Evolutionary conservation across 306 rosid species (phyloP).

Genomic region (Pterocarpus santalinus): DNA sequence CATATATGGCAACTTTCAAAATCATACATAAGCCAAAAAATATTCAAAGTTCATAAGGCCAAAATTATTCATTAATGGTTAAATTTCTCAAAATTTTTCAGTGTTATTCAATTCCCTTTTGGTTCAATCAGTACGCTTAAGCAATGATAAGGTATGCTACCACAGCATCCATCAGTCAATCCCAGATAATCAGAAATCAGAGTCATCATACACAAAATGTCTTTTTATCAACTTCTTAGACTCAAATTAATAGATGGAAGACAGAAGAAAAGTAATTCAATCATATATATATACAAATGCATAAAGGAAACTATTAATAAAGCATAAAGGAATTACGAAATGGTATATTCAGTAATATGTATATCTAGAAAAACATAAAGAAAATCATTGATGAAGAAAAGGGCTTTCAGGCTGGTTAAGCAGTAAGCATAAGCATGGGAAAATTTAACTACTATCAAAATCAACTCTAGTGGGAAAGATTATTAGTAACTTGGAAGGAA

Average conservation of each 20-base stretch:
- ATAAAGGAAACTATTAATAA: background rate
- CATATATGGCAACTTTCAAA: background rate
- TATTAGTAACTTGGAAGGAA: background rate
- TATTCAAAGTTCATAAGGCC: too few species aligned
- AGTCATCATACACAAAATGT: background rate
- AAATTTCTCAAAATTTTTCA: background rate
- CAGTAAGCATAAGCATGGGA: slow-evolving; percentile 4
- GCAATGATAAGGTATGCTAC: slow-evolving; percentile 1
- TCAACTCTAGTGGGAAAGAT: background rate
- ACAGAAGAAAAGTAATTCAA: background rate
- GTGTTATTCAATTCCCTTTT: slow-evolving; percentile 5
- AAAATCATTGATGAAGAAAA: background rate
- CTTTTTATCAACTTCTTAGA: background rate
- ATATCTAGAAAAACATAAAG: background rate
- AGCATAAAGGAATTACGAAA: background rate
- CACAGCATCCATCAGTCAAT: slow-evolving; percentile 19
- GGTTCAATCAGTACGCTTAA: slow-evolving; percentile 12
- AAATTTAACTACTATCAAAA: slow-evolving; percentile 20
- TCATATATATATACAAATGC: slow-evolving; percentile 1
- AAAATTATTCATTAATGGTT: background rate
- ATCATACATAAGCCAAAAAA: background rate
- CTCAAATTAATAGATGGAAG: background rate
- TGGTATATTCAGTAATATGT: background rate
- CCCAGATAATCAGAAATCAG: background rate
- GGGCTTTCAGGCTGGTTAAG: background rate